Conservation (phyloP, 345 rosid species). For the Salix arbutifolia region DNA sequence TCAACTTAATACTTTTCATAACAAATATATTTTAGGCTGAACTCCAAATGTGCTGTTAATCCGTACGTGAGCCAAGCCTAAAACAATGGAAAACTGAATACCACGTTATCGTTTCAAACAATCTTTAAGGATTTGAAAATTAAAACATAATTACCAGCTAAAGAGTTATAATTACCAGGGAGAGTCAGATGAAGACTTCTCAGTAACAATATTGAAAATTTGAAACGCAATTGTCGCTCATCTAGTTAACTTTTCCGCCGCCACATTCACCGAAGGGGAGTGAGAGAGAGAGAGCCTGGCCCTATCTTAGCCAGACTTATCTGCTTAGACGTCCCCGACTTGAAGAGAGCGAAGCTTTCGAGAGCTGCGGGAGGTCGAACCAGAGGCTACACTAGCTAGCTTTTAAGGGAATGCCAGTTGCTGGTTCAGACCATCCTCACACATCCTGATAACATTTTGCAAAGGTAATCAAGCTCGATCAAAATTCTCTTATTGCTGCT, state of each 20-base stretch:
- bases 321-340: background rate
- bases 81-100: too few relatives aligned
- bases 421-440: background rate
- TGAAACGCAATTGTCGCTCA: background rate
- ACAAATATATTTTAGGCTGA: too few relatives aligned
- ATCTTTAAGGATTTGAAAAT: background rate
- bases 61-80: background rate
- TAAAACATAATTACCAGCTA: too few relatives aligned
- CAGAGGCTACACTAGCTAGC: background rate
- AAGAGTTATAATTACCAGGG: too few relatives aligned
- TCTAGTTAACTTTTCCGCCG: background rate
- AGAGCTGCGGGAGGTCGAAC: background rate
- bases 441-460: background rate
- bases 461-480: background rate
- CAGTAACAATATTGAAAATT: too few relatives aligned
- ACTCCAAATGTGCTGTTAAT: too few relatives aligned
- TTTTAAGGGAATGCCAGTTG: background rate
- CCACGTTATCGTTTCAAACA: background rate
- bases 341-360: background rate
- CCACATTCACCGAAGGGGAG: background rate
- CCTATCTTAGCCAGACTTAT: background rate
- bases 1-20: too few relatives aligned
- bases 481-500: background rate
- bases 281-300: background rate
- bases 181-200: too few relatives aligned